Evolutionary conservation across 371 early-diverging fungal genomes (phyloP).

Genomic region (Mucor circinelloides): DNA sequence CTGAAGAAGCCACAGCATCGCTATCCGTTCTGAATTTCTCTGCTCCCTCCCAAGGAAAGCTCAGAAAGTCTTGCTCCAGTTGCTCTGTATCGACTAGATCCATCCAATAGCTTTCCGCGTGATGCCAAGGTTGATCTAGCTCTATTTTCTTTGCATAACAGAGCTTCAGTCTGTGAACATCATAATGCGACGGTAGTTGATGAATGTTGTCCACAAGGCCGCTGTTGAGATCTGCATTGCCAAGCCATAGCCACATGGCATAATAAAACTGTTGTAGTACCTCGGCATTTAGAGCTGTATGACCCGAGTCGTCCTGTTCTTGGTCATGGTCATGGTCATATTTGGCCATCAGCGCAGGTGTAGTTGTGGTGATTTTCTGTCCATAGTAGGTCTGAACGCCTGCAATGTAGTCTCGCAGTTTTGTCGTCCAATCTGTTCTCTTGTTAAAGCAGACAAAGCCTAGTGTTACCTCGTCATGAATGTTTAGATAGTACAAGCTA

Average conservation of each 20-base stretch:
- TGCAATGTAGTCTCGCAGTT: slow-evolving; percentile 52
- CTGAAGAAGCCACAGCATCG: background rate
- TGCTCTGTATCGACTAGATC: slow-evolving; percentile 37
- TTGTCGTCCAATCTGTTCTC: slow-evolving; percentile 44
- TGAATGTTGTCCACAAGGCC: slow-evolving; percentile 29
- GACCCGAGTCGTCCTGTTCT: slow-evolving; percentile 2
- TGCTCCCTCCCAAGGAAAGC: slow-evolving; percentile 38
- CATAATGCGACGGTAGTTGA: slow-evolving; percentile 48
- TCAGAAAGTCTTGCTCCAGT: slow-evolving; percentile 26
- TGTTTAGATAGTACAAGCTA: slow-evolving; percentile 49
- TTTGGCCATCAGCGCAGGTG: background rate
- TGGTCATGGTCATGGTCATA: background rate
- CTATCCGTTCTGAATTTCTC: slow-evolving; percentile 26
- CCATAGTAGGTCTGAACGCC: slow-evolving; percentile 49
- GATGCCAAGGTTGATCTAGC: slow-evolving; percentile 27
- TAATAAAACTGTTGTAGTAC: slow-evolving; percentile 52
- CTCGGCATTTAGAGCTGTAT: slow-evolving; percentile 20
- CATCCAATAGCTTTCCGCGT: slow-evolving; percentile 42
- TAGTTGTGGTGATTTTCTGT: slow-evolving; percentile 21
- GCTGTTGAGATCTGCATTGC: slow-evolving; percentile 41
- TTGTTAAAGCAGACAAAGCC: slow-evolving; percentile 57
- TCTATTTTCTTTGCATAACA: slow-evolving; percentile 33
- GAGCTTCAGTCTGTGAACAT: slow-evolving; percentile 27
- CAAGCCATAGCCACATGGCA: slow-evolving; percentile 69
- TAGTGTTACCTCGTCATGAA: slow-evolving; percentile 37